These are phyloP conservation scores for Cucurbita ficifolia DNA, from an alignment of 306 rosid genomes.

Conservation along the genomic window DNA sequence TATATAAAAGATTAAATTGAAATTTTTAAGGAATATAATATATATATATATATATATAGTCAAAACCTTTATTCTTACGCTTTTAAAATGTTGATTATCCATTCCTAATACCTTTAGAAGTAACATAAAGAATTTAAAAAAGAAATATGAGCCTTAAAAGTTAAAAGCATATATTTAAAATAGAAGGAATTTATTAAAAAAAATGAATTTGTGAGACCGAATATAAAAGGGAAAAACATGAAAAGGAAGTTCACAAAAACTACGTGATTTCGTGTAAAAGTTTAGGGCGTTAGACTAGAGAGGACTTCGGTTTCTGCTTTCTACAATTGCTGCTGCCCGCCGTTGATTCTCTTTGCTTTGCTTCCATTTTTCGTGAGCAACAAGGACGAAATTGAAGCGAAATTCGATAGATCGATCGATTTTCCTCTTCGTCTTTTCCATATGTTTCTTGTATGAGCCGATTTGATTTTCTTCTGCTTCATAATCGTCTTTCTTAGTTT, in stretches of 20 bases:
- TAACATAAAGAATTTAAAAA: background rate
- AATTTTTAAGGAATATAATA: too few species aligned
- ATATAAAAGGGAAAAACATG: background rate
- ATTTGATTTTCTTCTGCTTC: background rate
- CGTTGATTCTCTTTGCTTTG: background rate
- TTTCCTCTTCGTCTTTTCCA: background rate
- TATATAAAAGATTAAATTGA: too few species aligned
- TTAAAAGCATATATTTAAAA: background rate
- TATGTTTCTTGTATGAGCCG: background rate
- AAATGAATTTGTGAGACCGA: background rate
- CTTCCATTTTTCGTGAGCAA: background rate
- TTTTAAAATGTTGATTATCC: background rate
- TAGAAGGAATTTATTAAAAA: background rate
- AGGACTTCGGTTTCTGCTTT: background rate
- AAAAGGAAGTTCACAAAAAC: background rate
- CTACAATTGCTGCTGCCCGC: slow-evolving; percentile 1
- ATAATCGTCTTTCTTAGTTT: background rate
- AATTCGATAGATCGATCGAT: background rate
- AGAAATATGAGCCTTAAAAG: background rate
- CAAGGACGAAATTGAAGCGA: background rate
- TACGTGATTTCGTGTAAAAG: background rate
- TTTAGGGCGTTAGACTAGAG: background rate
- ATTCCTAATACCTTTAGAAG: background rate
- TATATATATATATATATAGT: too few species aligned
- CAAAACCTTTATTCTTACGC: too few species aligned